Evolutionary conservation across 495 filamentous ascomycete species (phyloP).

Genomic region (Aspergillus steynii): DNA sequence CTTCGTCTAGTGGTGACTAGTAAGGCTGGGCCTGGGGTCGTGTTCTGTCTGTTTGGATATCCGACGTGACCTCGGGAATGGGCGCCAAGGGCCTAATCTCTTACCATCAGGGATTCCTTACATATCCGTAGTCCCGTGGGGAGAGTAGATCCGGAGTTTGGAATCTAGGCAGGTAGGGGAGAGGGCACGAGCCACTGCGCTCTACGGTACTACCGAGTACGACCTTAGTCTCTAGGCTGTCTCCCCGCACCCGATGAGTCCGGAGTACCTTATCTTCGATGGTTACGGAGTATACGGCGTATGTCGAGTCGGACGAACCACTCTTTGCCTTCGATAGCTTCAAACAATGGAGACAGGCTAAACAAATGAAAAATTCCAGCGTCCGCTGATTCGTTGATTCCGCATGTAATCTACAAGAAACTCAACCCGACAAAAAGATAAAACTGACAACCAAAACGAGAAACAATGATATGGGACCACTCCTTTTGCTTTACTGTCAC

Average conservation of each 20-base stretch:
- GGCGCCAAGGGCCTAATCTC: not conserved
- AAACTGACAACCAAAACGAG: constrained; percentile 12
- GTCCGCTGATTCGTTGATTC: constrained; percentile 21
- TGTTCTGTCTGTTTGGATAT: not conserved
- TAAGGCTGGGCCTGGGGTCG: not conserved
- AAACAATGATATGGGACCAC: constrained; percentile 13
- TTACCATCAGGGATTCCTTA: not conserved
- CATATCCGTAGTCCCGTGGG: not conserved
- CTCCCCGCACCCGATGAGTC: too few species aligned
- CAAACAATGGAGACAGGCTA: not conserved
- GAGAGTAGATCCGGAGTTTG: not conserved
- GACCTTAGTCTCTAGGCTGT: too few species aligned
- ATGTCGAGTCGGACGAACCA: not conserved
- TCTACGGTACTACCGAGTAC: too few species aligned
- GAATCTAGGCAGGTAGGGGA: not conserved
- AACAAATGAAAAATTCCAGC: constrained; percentile 26
- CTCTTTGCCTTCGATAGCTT: not conserved
- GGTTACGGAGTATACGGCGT: not conserved
- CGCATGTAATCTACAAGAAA: constrained; percentile 27
- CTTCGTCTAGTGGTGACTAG: not conserved
- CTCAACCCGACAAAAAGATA: constrained; percentile 18
- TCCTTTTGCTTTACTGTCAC: constrained; percentile 16
- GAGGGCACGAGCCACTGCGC: too few species aligned
- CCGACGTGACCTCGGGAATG: not conserved
- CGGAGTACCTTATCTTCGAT: not conserved